Evolutionary conservation across 257 asterid species (phyloP), one percentile per base, ranked within the genome.

Genomic region (Primulina huaijiensis): DNA sequence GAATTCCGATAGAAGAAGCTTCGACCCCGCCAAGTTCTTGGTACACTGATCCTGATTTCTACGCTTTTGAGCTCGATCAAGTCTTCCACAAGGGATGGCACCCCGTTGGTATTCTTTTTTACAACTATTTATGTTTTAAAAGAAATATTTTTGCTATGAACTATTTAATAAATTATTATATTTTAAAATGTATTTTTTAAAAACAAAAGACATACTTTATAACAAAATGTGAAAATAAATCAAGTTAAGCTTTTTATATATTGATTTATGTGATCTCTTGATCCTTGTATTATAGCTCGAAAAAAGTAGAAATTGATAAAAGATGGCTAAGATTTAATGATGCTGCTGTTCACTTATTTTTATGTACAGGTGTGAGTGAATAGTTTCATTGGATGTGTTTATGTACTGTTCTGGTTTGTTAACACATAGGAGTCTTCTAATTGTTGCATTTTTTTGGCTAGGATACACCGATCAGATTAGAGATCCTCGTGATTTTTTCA

Each of bases 41-140:
- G 95, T 92, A 92, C 67, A 85, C 86, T 4, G 88, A 90, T 60
- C 81, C 90, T 50, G 77, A 83, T 77, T 88, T 92, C 76, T 84
- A 84, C 55, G 76, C 76, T 37, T 77, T 70, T 19, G 97, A 92
- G 80, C 90, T 90, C 53, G 34, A 79, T 70, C 90, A 38, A 35
- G 85, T 88, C 64, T 90, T 92, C 80, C 79, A 76, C 81, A 76
- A 72, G 69, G 95, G 96, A 66, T 92, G 98, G 97, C 96, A 89
- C 30, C 59, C 88, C 37, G 90, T 88, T 66, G 97, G 97, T 89
- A 74, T 27, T 29, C 20, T 10, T 62, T 62, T 17, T 50, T 11
- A 12, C 53, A 10, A 43, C 52, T 23, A 9, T 10, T 40, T 40
- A 11, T 43, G 6, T 10, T 43, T 43, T 43, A 0, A 0, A 10